Base-by-base conservation (phyloP, 192 early-diverging fungal species). In the Podila epicladia region DNA sequence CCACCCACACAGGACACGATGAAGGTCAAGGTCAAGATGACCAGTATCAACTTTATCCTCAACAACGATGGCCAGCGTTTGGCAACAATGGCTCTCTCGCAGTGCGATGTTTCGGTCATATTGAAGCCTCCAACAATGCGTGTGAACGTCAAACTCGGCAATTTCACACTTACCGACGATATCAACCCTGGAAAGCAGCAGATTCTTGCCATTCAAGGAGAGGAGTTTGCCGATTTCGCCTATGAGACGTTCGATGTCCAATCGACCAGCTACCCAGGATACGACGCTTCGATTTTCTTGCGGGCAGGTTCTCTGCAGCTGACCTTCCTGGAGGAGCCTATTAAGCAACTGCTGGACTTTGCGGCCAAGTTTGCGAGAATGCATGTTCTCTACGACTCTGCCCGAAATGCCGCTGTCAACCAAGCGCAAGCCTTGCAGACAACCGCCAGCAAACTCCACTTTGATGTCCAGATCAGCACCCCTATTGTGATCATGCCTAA, bases 311-410 rank as follows among this genome's bases (percentile, higher is more conserved):
- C 98, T 5, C 89, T 95, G 31, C 90, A 88, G 57, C 61, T 97
- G 53, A 92, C 89, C 3, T 98, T 95, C 78, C 70, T 96, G 15
- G 94, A 95, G 67, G 86, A 93, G 28, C 88, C 94, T 29, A 83
- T 96, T 50, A 72, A 78, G 26, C 87, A 92, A 57, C 79, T 98
- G 6, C 86, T 95, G 71, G 87, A 85, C 31, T 99, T 91, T 74
- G 88, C 95, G 2, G 93, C 89, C 65, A 91, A 97, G 71, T 98
- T 98, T 84, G 89, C 92, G 0, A 86, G 92, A 31, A 96, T 98
- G 95, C 93, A 97, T 67, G 87, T 86, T 31, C 64, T 97, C 9
- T 92, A 95, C 75, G 98, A 98, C 69, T 86, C 90, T n/a, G 98
- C 98, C 3, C 84, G 98, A 0, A 86, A 91, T 65, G 95, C 96